phyloP scores from a whole-genome alignment of 495 filamentous ascomycete species.

The Platismatia glauca region DNA sequence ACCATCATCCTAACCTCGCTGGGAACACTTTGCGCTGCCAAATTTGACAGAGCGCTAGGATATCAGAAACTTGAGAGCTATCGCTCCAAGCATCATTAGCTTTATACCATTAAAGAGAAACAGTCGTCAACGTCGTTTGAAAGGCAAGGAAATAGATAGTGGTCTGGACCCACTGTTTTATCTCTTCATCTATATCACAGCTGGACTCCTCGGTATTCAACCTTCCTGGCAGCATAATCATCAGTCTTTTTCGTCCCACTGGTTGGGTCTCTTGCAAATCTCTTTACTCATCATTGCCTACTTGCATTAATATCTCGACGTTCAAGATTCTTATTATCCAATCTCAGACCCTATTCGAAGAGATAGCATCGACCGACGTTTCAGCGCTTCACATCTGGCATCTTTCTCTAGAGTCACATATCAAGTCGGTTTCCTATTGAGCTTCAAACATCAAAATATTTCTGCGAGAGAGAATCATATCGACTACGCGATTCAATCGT shows the following conservation, averaged over 20 bases:
- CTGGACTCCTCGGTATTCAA: conserved; percentile 19
- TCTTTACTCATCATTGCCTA: background rate
- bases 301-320: conserved; percentile 14
- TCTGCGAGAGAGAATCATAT: background rate
- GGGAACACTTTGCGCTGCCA: conserved; percentile 16
- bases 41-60: background rate
- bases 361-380: background rate
- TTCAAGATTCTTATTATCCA: conserved; percentile 5
- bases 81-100: background rate
- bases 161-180: conserved; percentile 6
- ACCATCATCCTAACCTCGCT: conserved; percentile 11
- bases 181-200: conserved; percentile 8
- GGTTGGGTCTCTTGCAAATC: conserved; percentile 12
- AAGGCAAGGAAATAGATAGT: conserved; percentile 11
- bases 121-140: background rate
- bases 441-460: background rate
- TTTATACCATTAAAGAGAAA: conserved; percentile 4
- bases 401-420: background rate
- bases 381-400: background rate
- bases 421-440: background rate
- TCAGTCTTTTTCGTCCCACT: conserved; percentile 13
- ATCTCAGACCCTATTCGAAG: background rate
- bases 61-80: conserved; percentile 6
- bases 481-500: background rate
- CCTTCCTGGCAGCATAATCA: conserved; percentile 8